A percentile compares a stretch with the other conserved stretches of the same genome.
Conservation (phyloP, 176 grass and related monocot species). For the Eleusine indica region DNA sequence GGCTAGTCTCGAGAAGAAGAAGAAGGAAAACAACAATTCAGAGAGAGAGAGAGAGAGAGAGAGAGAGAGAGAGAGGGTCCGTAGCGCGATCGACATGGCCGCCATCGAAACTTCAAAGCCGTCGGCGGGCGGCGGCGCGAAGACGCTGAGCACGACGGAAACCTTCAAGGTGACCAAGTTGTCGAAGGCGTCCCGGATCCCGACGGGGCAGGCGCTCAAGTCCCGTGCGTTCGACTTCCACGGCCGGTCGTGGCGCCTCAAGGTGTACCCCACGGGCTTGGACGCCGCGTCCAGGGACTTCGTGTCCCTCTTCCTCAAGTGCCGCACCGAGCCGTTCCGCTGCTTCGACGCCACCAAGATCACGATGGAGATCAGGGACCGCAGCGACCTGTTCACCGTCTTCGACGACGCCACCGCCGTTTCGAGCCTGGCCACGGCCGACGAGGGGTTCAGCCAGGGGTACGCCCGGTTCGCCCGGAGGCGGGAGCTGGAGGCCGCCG, state of each 20-base stretch:
- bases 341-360: background rate
- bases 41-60: no score
- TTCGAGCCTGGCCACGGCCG: background rate
- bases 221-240: constrained; percentile 31
- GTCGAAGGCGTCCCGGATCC: background rate
- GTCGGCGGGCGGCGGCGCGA: background rate
- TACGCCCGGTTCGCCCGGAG: constrained; percentile 20
- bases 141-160: background rate
- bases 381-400: background rate
- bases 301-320: constrained; percentile 40
- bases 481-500: constrained; percentile 35
- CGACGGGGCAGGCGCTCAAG: background rate
- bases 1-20: background rate
- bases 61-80: no score
- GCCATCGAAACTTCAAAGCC: background rate
- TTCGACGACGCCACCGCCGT: constrained; percentile 8
- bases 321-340: background rate
- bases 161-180: background rate
- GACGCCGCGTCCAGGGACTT: background rate
- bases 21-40: no score
- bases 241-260: constrained; percentile 25
- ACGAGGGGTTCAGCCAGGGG: background rate
- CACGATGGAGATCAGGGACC: constrained; percentile 19
- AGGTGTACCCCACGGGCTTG: constrained; percentile 3
- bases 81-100: background rate